A percentile compares a stretch with the other conserved stretches of the same genome.
phyloP scores from a whole-genome alignment of 1,284 basidiomycete species.

The Cutaneotrichosporon spelunceum region DNA sequence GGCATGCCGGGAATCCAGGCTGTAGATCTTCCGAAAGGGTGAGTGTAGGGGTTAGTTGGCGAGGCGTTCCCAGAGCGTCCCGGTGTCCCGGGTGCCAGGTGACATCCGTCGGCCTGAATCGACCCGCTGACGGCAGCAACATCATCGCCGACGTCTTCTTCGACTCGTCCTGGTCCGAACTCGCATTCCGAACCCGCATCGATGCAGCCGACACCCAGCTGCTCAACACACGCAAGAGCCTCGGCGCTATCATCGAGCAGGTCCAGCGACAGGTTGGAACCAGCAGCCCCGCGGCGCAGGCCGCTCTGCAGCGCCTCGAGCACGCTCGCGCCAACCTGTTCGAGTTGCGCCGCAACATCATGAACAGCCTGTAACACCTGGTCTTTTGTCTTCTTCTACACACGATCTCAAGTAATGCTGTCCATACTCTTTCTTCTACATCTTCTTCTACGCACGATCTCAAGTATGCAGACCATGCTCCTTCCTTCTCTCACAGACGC shows the following conservation, averaged over 20 bases:
- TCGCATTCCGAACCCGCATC: slow-evolving; percentile 27
- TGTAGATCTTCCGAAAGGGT: slow-evolving; percentile 21
- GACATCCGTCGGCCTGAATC: too few species aligned
- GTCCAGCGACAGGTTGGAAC: not conserved
- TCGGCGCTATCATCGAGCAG: not conserved
- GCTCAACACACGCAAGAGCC: not conserved
- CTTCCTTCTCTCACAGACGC: not conserved
- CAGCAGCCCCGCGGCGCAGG: not conserved
- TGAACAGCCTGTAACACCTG: not conserved
- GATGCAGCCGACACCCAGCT: not conserved
- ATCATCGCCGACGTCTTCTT: slow-evolving; percentile 28
- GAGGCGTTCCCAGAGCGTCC: not conserved
- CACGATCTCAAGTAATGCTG: not conserved
- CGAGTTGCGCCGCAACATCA: slow-evolving; percentile 1
- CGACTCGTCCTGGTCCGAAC: slow-evolving; percentile 27
- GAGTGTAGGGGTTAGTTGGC: not conserved
- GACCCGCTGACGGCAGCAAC: slow-evolving; percentile 15
- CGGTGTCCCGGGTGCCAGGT: not conserved
- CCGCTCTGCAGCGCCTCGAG: not conserved
- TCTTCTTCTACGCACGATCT: not conserved
- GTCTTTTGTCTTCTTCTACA: not conserved
- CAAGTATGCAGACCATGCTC: not conserved
- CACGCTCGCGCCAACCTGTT: not conserved
- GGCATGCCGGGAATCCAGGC: slow-evolving; percentile 13
- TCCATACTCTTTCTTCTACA: not conserved